These are phyloP conservation scores for Conticribra weissflogii DNA, from an alignment of 108 stramenopile genomes.

Conservation along the genomic window DNA sequence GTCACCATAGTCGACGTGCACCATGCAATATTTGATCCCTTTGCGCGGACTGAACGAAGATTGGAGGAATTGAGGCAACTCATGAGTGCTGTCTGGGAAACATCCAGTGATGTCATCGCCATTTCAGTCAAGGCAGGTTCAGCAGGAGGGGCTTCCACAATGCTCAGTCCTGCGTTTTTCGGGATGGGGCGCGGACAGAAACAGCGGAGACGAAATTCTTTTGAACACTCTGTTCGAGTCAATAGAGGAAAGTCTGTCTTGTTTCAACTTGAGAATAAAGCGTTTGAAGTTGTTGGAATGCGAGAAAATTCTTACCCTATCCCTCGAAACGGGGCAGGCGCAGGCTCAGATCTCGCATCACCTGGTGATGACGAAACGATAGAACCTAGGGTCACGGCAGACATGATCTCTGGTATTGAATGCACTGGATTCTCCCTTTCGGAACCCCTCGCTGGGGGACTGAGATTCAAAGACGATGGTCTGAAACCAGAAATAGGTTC, in stretches of 20 bases:
- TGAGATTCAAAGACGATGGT: conserved; percentile 6
- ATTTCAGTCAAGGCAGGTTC: conserved; percentile 28
- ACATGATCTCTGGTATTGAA: conserved; percentile 23
- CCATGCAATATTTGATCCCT: conserved; percentile 59
- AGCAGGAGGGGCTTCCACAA: conserved; percentile 14
- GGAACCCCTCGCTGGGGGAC: neutral
- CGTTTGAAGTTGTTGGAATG: conserved; percentile 2
- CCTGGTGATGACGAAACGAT: neutral
- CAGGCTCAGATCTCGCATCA: too few relatives aligned
- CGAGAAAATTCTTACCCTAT: too few relatives aligned
- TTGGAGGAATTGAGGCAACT: conserved; percentile 62
- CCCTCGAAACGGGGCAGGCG: too few relatives aligned
- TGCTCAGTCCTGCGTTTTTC: conserved; percentile 45
- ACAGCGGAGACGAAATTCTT: conserved; percentile 2
- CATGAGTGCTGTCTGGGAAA: conserved; percentile 72
- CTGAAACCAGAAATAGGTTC: conserved; percentile 20
- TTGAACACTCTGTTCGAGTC: conserved; percentile 17
- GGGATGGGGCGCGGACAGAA: conserved; percentile 17
- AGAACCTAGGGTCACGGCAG: conserved; percentile 1
- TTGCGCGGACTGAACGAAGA: conserved; percentile 41
- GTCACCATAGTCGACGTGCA: conserved; percentile 61
- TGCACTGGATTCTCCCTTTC: conserved; percentile 20
- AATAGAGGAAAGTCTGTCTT: conserved; percentile 24
- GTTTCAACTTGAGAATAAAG: conserved; percentile 8
- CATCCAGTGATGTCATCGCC: conserved; percentile 59